A percentile compares a stretch with the other conserved stretches of the same genome.
phyloP scores from a whole-genome alignment of 106 monocot genomes.

The Allium fistulosum region DNA sequence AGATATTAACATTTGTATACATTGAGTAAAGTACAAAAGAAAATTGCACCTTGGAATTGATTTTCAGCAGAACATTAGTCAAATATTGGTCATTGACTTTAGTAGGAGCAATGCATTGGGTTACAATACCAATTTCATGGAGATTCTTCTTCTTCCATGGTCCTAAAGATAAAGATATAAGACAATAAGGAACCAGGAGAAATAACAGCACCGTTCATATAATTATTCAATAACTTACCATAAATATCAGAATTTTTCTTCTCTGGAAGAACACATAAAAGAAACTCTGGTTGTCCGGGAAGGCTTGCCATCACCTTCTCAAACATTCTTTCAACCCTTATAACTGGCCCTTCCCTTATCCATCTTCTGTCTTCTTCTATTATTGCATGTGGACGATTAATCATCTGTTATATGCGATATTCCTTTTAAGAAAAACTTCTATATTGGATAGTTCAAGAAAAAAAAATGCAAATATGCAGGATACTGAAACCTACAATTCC shows the following conservation, averaged over 20 bases:
- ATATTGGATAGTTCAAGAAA: too few relatives aligned
- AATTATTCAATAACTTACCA: constrained; percentile 19
- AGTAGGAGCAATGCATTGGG: constrained; percentile 59
- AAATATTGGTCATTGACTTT: constrained; percentile 69
- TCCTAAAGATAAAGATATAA: constrained; percentile 21
- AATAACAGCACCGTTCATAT: too few relatives aligned
- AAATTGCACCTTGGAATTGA: constrained; percentile 57
- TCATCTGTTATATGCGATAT: constrained; percentile 11
- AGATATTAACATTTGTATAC: not conserved
- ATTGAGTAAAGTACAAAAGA: not conserved
- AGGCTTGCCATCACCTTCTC: constrained; percentile 35
- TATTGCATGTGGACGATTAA: constrained; percentile 44
- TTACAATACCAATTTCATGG: constrained; percentile 55
- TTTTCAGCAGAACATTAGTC: constrained; percentile 73
- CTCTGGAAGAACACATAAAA: constrained; percentile 72
- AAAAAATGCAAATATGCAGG: not conserved
- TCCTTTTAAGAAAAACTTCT: too few relatives aligned
- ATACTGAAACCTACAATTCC: constrained; percentile 52
- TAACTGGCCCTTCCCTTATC: constrained; percentile 37
- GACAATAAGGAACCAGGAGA: not conserved
- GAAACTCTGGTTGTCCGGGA: constrained; percentile 38
- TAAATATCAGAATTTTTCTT: constrained; percentile 72
- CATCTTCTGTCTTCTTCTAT: constrained; percentile 58
- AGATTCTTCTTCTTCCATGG: constrained; percentile 89
- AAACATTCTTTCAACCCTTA: constrained; percentile 66